phyloP scores from a whole-genome alignment of 108 stramenopile genomes.

The Fragilaria radians region DNA sequence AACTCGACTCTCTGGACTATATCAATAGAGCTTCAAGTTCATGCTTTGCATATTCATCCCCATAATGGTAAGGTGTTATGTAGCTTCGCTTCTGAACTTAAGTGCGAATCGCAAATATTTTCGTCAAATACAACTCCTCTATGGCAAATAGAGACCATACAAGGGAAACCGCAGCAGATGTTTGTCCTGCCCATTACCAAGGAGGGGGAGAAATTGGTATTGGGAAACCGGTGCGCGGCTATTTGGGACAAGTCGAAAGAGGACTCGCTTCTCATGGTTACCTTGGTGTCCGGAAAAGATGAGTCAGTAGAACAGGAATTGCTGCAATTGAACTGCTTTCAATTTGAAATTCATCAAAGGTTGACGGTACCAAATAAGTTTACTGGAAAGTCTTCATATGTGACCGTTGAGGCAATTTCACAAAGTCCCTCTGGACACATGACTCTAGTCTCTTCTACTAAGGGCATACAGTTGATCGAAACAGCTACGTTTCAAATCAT shows the following conservation, averaged over 20 bases:
- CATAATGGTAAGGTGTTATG: neutral
- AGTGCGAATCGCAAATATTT: neutral
- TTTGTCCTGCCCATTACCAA: neutral
- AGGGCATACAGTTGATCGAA: conserved; percentile 40
- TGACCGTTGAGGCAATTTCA: conserved; percentile 10
- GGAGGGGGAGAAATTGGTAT: neutral
- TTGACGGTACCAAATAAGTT: neutral
- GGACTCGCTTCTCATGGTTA: neutral
- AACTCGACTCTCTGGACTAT: neutral
- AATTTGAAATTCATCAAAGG: neutral
- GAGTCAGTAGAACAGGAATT: neutral
- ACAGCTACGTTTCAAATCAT: conserved; percentile 33
- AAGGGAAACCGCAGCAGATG: neutral
- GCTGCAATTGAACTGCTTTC: neutral
- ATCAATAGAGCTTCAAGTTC: neutral
- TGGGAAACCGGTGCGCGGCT: neutral
- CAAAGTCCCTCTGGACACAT: conserved; percentile 27
- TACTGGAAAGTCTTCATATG: neutral
- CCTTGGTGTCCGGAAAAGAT: neutral
- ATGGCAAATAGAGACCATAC: neutral
- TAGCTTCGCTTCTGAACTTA: neutral
- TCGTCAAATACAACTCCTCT: neutral
- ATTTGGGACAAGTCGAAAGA: neutral
- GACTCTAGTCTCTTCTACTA: conserved; percentile 27
- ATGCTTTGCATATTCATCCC: neutral